phyloP scores from a whole-genome alignment of 768 basidiomycete genomes.

The Kwoniella bestiolae region DNA sequence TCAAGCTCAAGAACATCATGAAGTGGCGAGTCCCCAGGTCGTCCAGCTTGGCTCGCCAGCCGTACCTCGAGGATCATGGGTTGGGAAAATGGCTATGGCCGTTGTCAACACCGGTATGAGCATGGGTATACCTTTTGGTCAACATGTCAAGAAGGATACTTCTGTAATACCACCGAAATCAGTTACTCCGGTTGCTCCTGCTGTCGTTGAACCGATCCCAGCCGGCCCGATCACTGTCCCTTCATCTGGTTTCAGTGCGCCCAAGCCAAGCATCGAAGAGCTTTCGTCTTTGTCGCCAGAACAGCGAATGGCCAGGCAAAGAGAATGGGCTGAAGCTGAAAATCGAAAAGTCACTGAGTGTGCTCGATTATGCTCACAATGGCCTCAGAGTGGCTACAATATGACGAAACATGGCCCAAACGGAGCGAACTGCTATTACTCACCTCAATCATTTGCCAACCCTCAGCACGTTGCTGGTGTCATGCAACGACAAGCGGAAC shows the following conservation, averaged over 20 bases:
- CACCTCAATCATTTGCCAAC: conserved; percentile 51
- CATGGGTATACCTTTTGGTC: conserved; percentile 33
- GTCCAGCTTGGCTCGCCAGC: background rate
- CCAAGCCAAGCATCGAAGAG: conserved; percentile 15
- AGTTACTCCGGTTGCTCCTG: background rate
- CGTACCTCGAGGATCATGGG: conserved; percentile 37
- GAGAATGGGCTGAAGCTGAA: conserved; percentile 44
- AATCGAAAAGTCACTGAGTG: conserved; percentile 39
- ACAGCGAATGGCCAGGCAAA: conserved; percentile 10
- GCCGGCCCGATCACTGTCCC: background rate
- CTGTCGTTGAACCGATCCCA: background rate
- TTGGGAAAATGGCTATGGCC: conserved; percentile 48
- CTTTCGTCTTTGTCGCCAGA: conserved; percentile 22
- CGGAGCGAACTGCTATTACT: conserved; percentile 43
- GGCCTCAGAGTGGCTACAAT: conserved; percentile 54
- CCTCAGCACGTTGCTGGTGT: conserved; percentile 43
- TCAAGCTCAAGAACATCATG: background rate
- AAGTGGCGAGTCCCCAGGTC: background rate
- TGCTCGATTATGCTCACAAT: conserved; percentile 51
- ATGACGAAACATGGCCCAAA: conserved; percentile 46
- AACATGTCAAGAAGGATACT: conserved; percentile 8
- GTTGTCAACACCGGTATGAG: conserved; percentile 39
- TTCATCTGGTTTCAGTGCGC: background rate
- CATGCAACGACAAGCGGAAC: conserved; percentile 50
- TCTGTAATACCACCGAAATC: conserved; percentile 1